Conservation (phyloP, 164 flowering plant genomes). For the Kingdonia uniflora region DNA sequence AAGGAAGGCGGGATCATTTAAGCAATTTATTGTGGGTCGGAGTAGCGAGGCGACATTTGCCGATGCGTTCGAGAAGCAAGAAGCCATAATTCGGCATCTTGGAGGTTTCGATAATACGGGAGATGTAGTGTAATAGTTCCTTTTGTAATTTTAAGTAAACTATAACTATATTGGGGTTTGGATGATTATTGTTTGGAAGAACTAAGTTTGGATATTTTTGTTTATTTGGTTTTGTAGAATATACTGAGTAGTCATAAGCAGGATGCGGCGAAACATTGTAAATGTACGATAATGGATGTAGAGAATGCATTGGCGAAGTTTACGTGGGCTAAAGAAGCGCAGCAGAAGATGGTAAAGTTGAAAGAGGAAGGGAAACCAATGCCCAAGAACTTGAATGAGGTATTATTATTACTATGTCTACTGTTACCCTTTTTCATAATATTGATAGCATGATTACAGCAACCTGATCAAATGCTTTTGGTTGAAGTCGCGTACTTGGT, state of each 20-base stretch:
- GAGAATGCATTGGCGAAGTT: constrained; percentile 78
- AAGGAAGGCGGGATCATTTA: constrained; percentile 48
- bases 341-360: constrained; percentile 60
- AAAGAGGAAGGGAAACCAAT: constrained; percentile 89
- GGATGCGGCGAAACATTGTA: constrained; percentile 72
- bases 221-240: constrained; percentile 40
- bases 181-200: no score
- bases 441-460: no score
- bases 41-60: constrained; percentile 76
- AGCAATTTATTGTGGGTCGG: constrained; percentile 70
- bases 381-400: constrained; percentile 35
- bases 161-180: no score
- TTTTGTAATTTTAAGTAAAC: no score
- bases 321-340: constrained; percentile 84
- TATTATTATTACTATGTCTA: not conserved
- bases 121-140: no score
- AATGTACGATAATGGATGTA: constrained; percentile 74
- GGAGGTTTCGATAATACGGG: constrained; percentile 74
- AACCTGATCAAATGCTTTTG: no score
- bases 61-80: constrained; percentile 85
- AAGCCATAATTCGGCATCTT: constrained; percentile 66
- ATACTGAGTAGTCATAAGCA: constrained; percentile 62
- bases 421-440: no score
- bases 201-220: not conserved
- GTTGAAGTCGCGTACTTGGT: no score